Base-by-base conservation (phyloP, 805 yeast species). In the Wickerhamomyces canadensis region DNA sequence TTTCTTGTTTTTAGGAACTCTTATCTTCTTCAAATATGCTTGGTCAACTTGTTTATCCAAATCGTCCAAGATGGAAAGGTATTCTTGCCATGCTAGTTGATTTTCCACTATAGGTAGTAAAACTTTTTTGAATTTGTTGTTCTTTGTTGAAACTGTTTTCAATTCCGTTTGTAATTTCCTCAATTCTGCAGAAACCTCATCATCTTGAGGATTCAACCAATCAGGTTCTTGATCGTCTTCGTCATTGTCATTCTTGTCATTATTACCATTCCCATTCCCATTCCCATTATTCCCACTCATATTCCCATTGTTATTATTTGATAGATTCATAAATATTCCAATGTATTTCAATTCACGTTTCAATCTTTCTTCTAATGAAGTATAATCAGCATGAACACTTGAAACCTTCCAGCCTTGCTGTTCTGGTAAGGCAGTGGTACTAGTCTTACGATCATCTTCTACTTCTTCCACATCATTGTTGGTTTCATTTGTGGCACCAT, bases 1-100 rank as follows among this genome's bases (percentile, higher is more conserved):
- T 54, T 67, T 67, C 41, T 64, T 66, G 38, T 59, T 62, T 45
- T 65, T 83, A 39, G 87, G 80, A 7, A 79, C 86, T 49, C 88
- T 78, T 38, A 84, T 72, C 42, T 97, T 69, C 58, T 88, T 84
- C 45, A 84, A 64, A 56, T 89, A 93, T 16, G 95, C 89, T 58
- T 86, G 97, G 57, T 93, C 98, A 26, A 93, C 89, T 61, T 93
- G 99, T 58, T 91, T 93, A 58, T 93, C 97, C 48, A 93, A 68
- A 55, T 93, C 98, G 40, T 93, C 98, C 41, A 88, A 61, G 36
- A 93, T 89, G 11, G 91, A 83, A 41, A 80, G 69, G 58, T 86
- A 93, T 58, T 93, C 98, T 57, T 91, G 96, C 78, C 89, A 93
- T 19, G 97, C 96, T 51, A 93, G 69, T 49, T 85, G 95, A 46